These are phyloP conservation scores for Pichia sporocuriosa DNA, from an alignment of 805 yeast species.

Conservation along the genomic window DNA sequence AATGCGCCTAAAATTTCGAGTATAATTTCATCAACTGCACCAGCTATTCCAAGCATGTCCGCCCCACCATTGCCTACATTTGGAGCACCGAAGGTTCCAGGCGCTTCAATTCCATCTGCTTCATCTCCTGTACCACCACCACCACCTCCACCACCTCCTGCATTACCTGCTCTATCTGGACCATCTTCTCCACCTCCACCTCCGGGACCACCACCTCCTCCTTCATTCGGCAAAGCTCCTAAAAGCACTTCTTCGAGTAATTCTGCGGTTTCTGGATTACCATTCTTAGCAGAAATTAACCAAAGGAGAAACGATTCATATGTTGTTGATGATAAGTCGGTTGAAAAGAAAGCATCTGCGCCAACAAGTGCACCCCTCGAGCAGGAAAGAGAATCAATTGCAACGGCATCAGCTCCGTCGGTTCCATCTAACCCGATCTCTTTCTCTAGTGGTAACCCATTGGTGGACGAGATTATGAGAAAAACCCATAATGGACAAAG, in stretches of 20 bases:
- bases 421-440: constrained; percentile 15
- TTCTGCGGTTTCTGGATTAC: constrained; percentile 39
- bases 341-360: constrained; percentile 16
- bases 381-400: constrained; percentile 13
- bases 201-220: constrained; percentile 14
- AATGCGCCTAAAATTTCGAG: constrained; percentile 13
- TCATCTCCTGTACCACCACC: constrained; percentile 19
- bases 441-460: constrained; percentile 17
- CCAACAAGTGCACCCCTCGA: constrained; percentile 24
- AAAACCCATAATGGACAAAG: constrained; percentile 12
- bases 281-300: constrained; percentile 54
- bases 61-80: constrained; percentile 8
- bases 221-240: constrained; percentile 4
- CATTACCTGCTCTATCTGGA: constrained; percentile 17
- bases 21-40: constrained; percentile 21
- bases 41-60: constrained; percentile 1
- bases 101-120: constrained; percentile 22
- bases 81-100: constrained; percentile 16
- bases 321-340: constrained; percentile 36
- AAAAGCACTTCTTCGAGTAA: constrained; percentile 9
- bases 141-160: constrained; percentile 15
- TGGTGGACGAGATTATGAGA: constrained; percentile 12
- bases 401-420: constrained; percentile 19
- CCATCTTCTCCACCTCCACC: constrained; percentile 15
- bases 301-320: constrained; percentile 44